These are phyloP conservation scores for Penicillium mononematosum DNA, from an alignment of 495 filamentous ascomycete genomes.

Conservation along the genomic window DNA sequence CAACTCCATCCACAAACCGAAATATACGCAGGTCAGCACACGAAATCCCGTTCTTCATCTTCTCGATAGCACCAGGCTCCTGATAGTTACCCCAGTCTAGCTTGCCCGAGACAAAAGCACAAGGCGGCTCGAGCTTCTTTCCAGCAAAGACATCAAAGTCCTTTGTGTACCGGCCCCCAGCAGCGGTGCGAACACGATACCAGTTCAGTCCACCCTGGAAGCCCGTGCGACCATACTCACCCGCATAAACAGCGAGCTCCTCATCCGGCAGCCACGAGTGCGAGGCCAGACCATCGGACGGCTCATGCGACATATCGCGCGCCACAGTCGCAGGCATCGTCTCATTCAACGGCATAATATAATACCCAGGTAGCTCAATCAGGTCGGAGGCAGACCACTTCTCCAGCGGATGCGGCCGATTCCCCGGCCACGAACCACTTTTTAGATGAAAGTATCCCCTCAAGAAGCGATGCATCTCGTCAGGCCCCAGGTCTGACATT, in stretches of 20 bases:
- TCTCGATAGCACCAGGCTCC: conserved; percentile 60
- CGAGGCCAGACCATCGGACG: conserved; percentile 24
- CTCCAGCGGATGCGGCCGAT: conserved; percentile 51
- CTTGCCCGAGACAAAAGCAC: conserved; percentile 57
- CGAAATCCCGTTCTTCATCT: conserved; percentile 45
- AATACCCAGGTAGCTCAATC: conserved; percentile 62
- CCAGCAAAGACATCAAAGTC: conserved; percentile 62
- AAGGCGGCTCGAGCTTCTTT: conserved; percentile 61
- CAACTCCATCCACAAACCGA: conserved; percentile 55
- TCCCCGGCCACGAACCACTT: conserved; percentile 57
- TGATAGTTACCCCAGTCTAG: conserved; percentile 69
- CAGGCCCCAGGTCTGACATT: conserved; percentile 50
- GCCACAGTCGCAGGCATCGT: conserved; percentile 59
- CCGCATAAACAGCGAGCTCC: conserved; percentile 59
- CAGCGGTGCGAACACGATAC: conserved; percentile 60
- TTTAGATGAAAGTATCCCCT: conserved; percentile 70
- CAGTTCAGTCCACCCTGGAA: conserved; percentile 72
- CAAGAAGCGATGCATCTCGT: conserved; percentile 57
- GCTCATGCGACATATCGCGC: conserved; percentile 52
- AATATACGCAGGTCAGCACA: conserved; percentile 52
- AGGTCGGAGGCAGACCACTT: conserved; percentile 57
- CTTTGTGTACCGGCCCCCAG: conserved; percentile 36
- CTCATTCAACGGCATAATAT: conserved; percentile 60
- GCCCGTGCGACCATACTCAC: conserved; percentile 61
- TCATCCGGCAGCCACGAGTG: conserved; percentile 54